phyloP scores from a whole-genome alignment of 2,329 filamentous ascomycete species.

The Fragosphaeria purpurea region DNA sequence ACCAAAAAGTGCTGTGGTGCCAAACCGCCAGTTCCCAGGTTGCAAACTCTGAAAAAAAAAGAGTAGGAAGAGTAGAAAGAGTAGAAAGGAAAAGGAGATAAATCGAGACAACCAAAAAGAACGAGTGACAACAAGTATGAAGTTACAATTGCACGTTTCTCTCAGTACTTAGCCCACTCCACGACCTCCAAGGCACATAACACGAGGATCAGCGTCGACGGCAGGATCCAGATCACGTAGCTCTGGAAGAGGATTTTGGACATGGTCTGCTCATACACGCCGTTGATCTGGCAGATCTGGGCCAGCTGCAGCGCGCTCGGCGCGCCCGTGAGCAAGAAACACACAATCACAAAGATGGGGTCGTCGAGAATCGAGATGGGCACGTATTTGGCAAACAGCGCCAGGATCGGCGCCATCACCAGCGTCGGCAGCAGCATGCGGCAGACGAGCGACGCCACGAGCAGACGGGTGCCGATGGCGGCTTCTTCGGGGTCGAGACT shows the following conservation, averaged over 20 bases:
- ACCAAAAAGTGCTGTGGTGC: too few species aligned
- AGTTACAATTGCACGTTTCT: neutral
- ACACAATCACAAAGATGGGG: conserved; percentile 96
- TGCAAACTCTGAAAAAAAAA: neutral
- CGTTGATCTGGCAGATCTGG: conserved; percentile 97
- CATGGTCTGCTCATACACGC: conserved; percentile 93
- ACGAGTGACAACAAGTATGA: conserved; percentile 6
- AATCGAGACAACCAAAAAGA: neutral
- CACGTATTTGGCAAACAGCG: conserved; percentile 78
- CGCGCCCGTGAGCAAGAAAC: conserved; percentile 89
- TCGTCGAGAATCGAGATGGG: conserved; percentile 92
- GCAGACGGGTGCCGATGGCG: conserved; percentile 59
- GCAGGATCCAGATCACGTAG: conserved; percentile 93
- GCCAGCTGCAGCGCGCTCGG: conserved; percentile 89
- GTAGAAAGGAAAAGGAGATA: neutral
- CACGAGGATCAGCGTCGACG: conserved; percentile 82
- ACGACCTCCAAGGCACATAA: conserved; percentile 87
- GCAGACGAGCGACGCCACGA: conserved; percentile 75
- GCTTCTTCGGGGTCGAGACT: conserved; percentile 61
- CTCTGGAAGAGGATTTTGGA: conserved; percentile 88
- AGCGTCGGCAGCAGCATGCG: conserved; percentile 88
- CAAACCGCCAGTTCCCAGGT: too few species aligned
- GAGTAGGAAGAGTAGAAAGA: neutral
- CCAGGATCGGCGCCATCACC: conserved; percentile 85
- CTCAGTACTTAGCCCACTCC: conserved; percentile 57